These are phyloP conservation scores for Actinomortierella wolfii DNA, from an alignment of 371 early-diverging fungal genomes.

Conservation along the genomic window DNA sequence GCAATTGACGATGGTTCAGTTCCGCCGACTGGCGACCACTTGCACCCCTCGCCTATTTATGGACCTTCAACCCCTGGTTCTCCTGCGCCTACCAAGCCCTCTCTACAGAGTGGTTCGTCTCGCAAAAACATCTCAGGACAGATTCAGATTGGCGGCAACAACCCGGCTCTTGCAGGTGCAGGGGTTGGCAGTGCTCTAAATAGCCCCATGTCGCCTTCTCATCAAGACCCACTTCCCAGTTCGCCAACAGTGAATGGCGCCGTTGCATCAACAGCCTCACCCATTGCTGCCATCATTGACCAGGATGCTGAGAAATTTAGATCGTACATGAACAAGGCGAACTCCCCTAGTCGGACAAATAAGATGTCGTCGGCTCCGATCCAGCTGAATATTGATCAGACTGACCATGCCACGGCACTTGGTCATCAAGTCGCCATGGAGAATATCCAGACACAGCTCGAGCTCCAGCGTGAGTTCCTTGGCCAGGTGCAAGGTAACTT, in stretches of 20 bases:
- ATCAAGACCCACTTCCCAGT: too few species aligned
- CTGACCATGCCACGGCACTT: slow-evolving; percentile 30
- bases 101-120: slow-evolving; percentile 6
- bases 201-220: too few species aligned
- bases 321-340: slow-evolving; percentile 30
- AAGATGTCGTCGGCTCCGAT: slow-evolving; percentile 26
- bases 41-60: slow-evolving; percentile 2
- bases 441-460: slow-evolving; percentile 36
- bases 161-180: too few species aligned
- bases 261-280: slow-evolving; percentile 14
- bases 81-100: slow-evolving; percentile 10
- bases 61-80: slow-evolving; percentile 9
- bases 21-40: background rate
- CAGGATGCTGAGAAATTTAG: slow-evolving; percentile 46
- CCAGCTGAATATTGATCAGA: slow-evolving; percentile 7
- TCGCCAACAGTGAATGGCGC: background rate
- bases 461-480: slow-evolving; percentile 33
- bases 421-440: slow-evolving; percentile 44
- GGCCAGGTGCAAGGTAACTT: slow-evolving; percentile 37
- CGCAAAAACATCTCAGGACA: slow-evolving; percentile 33
- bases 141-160: slow-evolving; percentile 3
- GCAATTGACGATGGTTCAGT: background rate
- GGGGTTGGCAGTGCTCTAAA: too few species aligned
- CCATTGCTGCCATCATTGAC: slow-evolving; percentile 38
- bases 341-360: slow-evolving; percentile 21